Conservation (phyloP, 345 rosid genomes). For the Citrus australasica region DNA sequence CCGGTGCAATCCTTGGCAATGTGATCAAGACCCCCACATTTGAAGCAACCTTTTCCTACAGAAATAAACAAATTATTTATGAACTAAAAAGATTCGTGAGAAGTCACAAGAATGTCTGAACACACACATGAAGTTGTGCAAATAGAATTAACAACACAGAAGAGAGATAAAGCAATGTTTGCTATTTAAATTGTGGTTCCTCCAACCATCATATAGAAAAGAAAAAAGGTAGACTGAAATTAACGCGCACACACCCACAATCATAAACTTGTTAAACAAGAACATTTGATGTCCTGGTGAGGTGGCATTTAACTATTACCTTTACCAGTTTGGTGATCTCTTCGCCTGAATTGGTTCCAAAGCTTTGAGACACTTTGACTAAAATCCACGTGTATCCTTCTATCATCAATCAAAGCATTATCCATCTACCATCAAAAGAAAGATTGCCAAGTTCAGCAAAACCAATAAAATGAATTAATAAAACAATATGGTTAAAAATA, state of each 20-base stretch:
- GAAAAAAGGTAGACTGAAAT: not conserved
- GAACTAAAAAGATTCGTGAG: not conserved
- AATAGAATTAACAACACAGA: not conserved
- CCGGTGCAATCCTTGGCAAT: constrained; percentile 76
- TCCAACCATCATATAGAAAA: not conserved
- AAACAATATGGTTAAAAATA: not conserved
- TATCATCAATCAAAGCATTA: constrained; percentile 94
- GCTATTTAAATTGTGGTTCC: no score
- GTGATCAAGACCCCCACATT: constrained; percentile 86
- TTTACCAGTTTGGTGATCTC: constrained; percentile 46
- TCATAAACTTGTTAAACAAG: not conserved
- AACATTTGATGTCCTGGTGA: not conserved
- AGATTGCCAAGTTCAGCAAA: not conserved
- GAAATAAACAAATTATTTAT: not conserved
- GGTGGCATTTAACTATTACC: constrained; percentile 30
- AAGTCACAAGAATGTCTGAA: not conserved
- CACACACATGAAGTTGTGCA: not conserved
- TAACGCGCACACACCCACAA: not conserved
- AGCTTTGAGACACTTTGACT: constrained; percentile 95
- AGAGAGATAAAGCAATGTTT: not conserved
- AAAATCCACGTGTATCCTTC: constrained; percentile 96
- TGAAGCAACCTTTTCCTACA: constrained; percentile 75
- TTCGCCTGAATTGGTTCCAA: constrained; percentile 76
- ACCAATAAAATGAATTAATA: not conserved
- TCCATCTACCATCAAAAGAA: constrained; percentile 64